phyloP scores from a whole-genome alignment of 2,329 filamentous ascomycete species.

The Torrubiella hemipterigena region DNA sequence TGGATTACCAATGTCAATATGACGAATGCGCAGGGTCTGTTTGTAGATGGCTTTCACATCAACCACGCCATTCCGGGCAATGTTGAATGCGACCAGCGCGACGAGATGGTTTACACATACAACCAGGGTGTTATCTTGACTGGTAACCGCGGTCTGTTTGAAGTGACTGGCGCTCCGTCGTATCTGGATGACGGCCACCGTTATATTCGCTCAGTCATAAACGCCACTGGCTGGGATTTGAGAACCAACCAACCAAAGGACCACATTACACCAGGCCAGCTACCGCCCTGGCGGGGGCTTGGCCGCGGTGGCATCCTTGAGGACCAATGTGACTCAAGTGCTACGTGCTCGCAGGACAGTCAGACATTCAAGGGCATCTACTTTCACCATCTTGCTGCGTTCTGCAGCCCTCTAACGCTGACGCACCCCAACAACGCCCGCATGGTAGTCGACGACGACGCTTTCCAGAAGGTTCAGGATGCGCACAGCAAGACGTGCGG shows the following conservation, averaged over 20 bases:
- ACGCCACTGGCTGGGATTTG: slow-evolving; percentile 64
- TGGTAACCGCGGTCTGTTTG: slow-evolving; percentile 69
- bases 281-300: slow-evolving; percentile 58
- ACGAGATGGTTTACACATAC: slow-evolving; percentile 89
- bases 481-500: slow-evolving; percentile 50
- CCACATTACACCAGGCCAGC: slow-evolving; percentile 18
- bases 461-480: slow-evolving; percentile 15
- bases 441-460: slow-evolving; percentile 14
- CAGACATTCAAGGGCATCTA: slow-evolving; percentile 95
- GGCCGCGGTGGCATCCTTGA: slow-evolving; percentile 73
- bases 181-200: slow-evolving; percentile 71
- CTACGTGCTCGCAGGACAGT: slow-evolving; percentile 65
- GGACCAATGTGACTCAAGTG: slow-evolving; percentile 67
- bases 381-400: slow-evolving; percentile 74
- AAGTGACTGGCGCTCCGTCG: slow-evolving; percentile 56
- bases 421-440: slow-evolving; percentile 10
- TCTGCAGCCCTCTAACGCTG: slow-evolving; percentile 53
- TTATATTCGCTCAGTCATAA: slow-evolving; percentile 63
- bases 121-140: slow-evolving; percentile 88
- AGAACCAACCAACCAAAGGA: slow-evolving; percentile 28
- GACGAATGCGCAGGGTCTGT: slow-evolving; percentile 64
- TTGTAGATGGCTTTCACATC: slow-evolving; percentile 83
- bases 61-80: slow-evolving; percentile 48
- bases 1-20: slow-evolving; percentile 77
- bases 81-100: slow-evolving; percentile 63